These are phyloP conservation scores for Aspergillus avenaceus DNA, from an alignment of 495 filamentous ascomycete species.

Conservation along the genomic window DNA sequence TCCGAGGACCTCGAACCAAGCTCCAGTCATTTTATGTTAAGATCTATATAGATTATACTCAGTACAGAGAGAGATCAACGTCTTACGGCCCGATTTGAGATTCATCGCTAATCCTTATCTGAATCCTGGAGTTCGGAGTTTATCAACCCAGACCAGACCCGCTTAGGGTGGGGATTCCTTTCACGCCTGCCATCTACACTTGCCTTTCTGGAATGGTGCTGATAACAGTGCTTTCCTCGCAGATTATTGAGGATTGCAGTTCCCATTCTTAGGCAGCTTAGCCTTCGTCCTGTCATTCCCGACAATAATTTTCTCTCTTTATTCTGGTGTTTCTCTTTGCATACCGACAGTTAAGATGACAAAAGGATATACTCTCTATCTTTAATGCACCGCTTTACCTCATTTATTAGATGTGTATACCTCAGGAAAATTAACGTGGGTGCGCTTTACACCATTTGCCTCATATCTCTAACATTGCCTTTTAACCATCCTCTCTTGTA, in stretches of 20 bases:
- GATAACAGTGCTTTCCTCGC: neutral
- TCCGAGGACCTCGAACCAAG: neutral
- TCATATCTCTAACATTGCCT: neutral
- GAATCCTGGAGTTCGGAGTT: neutral
- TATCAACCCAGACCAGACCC: neutral
- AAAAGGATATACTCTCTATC: neutral
- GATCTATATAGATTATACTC: neutral
- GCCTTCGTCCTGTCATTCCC: neutral
- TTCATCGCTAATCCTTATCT: too few relatives aligned
- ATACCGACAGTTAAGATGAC: conserved; percentile 4
- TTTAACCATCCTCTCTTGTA: neutral
- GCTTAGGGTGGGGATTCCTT: neutral
- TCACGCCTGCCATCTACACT: conserved; percentile 5
- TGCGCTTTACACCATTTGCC: neutral
- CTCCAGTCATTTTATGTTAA: neutral
- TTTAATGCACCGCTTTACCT: neutral
- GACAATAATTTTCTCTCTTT: neutral
- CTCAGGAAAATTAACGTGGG: neutral
- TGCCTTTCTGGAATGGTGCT: conserved; percentile 6
- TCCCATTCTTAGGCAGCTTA: neutral
- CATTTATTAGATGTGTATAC: neutral
- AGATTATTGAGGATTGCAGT: neutral
- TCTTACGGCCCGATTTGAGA: neutral
- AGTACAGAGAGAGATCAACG: neutral
- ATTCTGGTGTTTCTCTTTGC: neutral